Base-by-base conservation (phyloP, 2,329 filamentous ascomycete species). In the Bipolaris zeicola region DNA sequence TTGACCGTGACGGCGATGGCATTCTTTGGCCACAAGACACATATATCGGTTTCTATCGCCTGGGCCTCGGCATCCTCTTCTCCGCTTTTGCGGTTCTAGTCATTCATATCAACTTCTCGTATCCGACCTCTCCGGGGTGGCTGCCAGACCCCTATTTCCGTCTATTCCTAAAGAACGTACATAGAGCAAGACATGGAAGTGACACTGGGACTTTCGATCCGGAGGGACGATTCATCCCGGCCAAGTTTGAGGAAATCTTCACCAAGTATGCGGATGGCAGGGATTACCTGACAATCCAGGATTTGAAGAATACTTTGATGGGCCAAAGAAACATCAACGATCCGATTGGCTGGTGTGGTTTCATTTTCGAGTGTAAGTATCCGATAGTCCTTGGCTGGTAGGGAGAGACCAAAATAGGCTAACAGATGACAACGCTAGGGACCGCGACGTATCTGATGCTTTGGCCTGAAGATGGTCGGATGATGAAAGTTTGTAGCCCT, bases 1-100 rank as follows among this genome's bases (percentile, higher is more conserved):
- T 81, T 61, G 83, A 85, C 66, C 63, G 70, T 8, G 82, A 85
- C 64, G 62, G 69, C 26, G 83, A 85, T 64, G 80, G 80, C 33
- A 70, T 85, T n/a, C 80, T 85, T 57, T 84, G 78, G 78, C 82
- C 83, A 0, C 63, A 59, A 1, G 82, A 85, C 65, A 85, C 82
- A 2, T 85, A 77, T 68, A 46, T 56, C 16, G 80, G 81, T 10
- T 82, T 81, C 64, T 73, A 77, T 42, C 68, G 69, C 4, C 75
- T 81, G 14, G 81, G 82, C 22, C 84, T 80, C 69, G 73, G 72
- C 18, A 52, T 79, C 18, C 10, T 79, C 16, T 72, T 84, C 39
- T 79, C 77, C 1, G 20, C 80, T 4, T 22, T 83, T 20, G 76
- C 79, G 2, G 69, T 79, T 6, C 57, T 81, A 52, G 72, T 85